phyloP scores from a whole-genome alignment of 139 green algal species.

The Klebsormidium nitens region DNA sequence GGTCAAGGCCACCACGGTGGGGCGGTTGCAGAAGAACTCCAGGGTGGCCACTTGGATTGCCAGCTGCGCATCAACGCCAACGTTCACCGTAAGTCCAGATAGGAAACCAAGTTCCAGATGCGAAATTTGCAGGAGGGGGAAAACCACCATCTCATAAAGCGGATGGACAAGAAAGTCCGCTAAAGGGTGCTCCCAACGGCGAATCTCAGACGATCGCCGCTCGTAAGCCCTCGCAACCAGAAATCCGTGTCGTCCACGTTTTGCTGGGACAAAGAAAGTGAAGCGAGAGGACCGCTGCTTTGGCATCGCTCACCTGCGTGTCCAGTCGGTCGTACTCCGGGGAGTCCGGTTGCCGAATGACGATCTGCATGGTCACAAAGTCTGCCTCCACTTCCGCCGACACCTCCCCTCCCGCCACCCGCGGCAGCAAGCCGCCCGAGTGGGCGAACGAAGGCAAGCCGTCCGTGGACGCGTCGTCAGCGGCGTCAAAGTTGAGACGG shows the following conservation, averaged over 20 bases:
- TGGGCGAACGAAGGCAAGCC: slow-evolving; percentile 1
- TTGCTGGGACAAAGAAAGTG: no score
- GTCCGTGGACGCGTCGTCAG: background rate
- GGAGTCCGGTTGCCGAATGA: slow-evolving; percentile 37
- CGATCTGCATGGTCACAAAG: slow-evolving; percentile 48
- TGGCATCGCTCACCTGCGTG: slow-evolving; percentile 29
- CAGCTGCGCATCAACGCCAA: slow-evolving; percentile 58
- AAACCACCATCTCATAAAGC: no score
- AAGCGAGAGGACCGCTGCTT: no score
- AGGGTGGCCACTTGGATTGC: slow-evolving; percentile 60
- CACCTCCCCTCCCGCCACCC: background rate
- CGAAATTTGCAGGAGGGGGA: no score
- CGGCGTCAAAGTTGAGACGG: slow-evolving; percentile 7
- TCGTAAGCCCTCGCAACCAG: no score
- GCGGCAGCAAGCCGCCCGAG: background rate
- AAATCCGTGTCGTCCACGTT: no score
- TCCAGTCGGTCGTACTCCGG: slow-evolving; percentile 42
- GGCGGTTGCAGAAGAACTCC: slow-evolving; percentile 74
- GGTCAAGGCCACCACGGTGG: slow-evolving; percentile 84
- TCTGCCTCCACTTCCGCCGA: background rate
- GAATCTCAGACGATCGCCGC: no score
- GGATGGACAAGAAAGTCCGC: no score
- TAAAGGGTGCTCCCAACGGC: no score
- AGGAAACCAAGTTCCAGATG: no score
- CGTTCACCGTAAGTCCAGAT: no score